Base-by-base conservation (phyloP, 2,329 filamentous ascomycete genomes). In the Cladosporium sp. region DNA sequence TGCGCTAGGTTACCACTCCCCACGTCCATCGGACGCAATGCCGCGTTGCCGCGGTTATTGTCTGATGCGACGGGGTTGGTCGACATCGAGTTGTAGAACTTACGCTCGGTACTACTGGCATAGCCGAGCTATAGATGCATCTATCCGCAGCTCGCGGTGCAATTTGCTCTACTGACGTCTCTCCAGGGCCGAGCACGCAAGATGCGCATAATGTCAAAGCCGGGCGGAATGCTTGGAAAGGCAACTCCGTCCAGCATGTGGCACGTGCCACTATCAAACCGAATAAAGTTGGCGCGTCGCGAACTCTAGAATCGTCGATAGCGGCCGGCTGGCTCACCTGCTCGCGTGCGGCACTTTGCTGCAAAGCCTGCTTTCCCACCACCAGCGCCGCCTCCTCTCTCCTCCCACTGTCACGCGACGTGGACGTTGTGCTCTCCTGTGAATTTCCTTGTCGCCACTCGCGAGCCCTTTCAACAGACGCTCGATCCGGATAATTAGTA, bases 251-350 rank as follows among this genome's bases (percentile, higher is more conserved):
- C 31, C 48, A 34, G 9, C n/a, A 35, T 35, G 40, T 43, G 48
- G 48, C 48, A 43, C 41, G 48, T 50, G 48, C 48, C 6, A 42
- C 10, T 49, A 49, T 49, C 37, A 49, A 40, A 49, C 40, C 7
- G 45, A 37, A 32, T 28, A 28, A 41, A 10, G 43, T 35, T 34
- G 31, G 43, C 11, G 14, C 9, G 18, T 8, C 11, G 33, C 18
- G 32, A 46, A 46, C 44, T 46, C 44, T 38, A 19, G 44, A 46
- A 46, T 46, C 32, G 18, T 46, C 44, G 44, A 46, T 46, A 35
- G 44, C 32, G 40, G 11, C 14, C 40, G 28, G 22, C 28, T 31
- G 42, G 7, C 42, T 44, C 22, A 14, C 42, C 22, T 28, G 22
- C 22, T 28, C 4, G 22, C 7, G 22, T 28, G 22, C 22, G 22